Evolutionary conservation across 2,329 filamentous ascomycete genomes (phyloP).

Genomic region (Drechmeria coniospora): DNA sequence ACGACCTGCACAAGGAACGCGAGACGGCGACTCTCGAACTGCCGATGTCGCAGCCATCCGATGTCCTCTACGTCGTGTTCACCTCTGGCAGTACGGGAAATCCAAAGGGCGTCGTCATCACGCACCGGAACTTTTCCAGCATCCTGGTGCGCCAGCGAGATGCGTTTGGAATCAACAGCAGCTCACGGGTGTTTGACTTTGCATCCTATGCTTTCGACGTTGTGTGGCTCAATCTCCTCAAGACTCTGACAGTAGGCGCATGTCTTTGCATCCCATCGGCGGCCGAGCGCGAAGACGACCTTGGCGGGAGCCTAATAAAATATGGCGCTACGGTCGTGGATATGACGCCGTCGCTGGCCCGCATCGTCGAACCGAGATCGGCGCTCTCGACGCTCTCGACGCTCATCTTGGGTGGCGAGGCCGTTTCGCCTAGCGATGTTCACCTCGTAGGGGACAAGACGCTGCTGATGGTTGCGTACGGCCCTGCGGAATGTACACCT

Average conservation of each 20-base stretch:
- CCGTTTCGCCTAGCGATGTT: conserved; percentile 4
- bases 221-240: conserved; percentile 1
- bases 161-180: conserved; percentile 1
- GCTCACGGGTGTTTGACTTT: conserved; percentile 5
- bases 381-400: conserved; percentile 4
- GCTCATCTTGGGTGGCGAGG: conserved; percentile 7
- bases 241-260: conserved; percentile 1
- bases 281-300: conserved; percentile 4
- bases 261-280: conserved; percentile 6
- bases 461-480: conserved; percentile 7
- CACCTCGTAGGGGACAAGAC: conserved; percentile 4
- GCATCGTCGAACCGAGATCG: conserved; percentile 2
- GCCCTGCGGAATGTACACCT: conserved; percentile 9
- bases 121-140: conserved; percentile 6
- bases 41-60: conserved; percentile 1
- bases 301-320: conserved; percentile 3
- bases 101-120: conserved; percentile 10
- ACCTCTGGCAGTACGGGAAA: conserved; percentile 12
- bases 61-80: conserved; percentile 10
- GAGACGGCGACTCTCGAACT: neutral
- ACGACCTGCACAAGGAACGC: neutral
- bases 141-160: conserved; percentile 4
- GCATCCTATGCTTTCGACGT: conserved; percentile 6
- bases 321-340: conserved; percentile 4
- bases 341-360: conserved; percentile 8